phyloP scores from a whole-genome alignment of 148 eudicot species.

The Gaultheria prostrata region DNA sequence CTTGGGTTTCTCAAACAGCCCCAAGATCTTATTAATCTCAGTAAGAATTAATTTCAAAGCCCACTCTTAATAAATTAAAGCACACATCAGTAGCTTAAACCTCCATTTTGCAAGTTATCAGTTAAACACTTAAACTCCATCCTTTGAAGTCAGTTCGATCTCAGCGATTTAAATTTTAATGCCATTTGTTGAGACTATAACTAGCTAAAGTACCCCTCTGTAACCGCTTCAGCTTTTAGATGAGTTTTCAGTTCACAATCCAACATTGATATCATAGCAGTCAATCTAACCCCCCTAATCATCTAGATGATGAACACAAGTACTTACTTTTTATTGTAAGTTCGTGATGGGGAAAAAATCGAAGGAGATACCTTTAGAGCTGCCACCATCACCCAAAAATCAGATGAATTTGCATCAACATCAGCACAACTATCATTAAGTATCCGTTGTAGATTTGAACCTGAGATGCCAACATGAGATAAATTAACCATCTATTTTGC shows the following conservation, averaged over 20 bases:
- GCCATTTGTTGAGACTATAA: not conserved
- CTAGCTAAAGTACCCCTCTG: not conserved
- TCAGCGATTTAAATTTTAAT: not conserved
- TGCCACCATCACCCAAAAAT: slow-evolving; percentile 97
- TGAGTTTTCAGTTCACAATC: not conserved
- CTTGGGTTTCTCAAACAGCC: not conserved
- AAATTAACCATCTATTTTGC: not conserved
- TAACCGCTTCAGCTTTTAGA: not conserved
- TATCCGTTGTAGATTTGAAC: slow-evolving; percentile 57
- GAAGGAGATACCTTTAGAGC: slow-evolving; percentile 67
- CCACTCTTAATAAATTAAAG: not conserved
- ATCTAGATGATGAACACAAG: not conserved
- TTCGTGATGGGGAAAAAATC: not conserved
- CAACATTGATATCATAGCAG: not conserved
- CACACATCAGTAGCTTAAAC: not conserved
- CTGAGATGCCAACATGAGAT: slow-evolving; percentile 33
- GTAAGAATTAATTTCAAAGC: not conserved
- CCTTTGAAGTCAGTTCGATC: not conserved
- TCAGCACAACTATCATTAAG: slow-evolving; percentile 73
- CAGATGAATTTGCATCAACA: slow-evolving; percentile 62
- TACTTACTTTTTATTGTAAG: not conserved
- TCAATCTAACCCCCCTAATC: not conserved
- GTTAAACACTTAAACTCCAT: not conserved
- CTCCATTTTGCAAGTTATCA: not conserved
- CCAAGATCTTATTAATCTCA: not conserved